Base-by-base conservation (phyloP, 306 rosid species). In the Prunus salicina region DNA sequence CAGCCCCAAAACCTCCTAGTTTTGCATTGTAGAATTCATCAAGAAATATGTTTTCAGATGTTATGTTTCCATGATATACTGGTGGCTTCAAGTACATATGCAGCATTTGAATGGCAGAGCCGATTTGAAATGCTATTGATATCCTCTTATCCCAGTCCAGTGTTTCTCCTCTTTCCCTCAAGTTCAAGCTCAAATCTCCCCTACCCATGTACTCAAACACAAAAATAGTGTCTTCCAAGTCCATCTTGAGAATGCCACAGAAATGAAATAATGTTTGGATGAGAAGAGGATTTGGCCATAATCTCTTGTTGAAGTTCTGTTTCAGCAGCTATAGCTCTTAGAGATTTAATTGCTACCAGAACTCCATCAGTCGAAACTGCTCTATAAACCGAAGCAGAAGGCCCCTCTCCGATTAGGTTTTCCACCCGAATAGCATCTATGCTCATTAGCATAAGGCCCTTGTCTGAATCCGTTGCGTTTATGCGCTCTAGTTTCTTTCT, bases 31-130 rank as follows among this genome's bases (percentile, higher is more conserved):
- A 58, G 28, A 71, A 52, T 30, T 30, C 69, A 16, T 64, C 69
- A 32, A 64, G 64, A 19, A 27, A n/a, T 19, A 52, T 43, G 20
- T 71, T 71, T 43, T 52, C 49, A 10, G 22, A 15, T 34, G 20
- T 64, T 18, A 64, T 18, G 3, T 64, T 64, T 64, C 69, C 69
- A 64, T 64, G 63, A 50, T 47, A 75, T 32, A 55, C 14, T 2
- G 25, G 64, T 2, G 32, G 38, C 27, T 16, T 66, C 46, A 20
- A 25, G 67, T 66, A 76, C 57, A 76, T 49, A 2, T 20, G 73
- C 11, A 76, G 53, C 73, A 65, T 38, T 65, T 65, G 79, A 64
- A 65, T 66, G 10, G 41, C 73, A 65, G 56, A 53, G 47, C 14
- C 20, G 12, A 65, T 14, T 51, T 64, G 62, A 15, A 67, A 32